Conservation (phyloP, 352 stramenopile genomes). For the Globisporangium perplexum region DNA sequence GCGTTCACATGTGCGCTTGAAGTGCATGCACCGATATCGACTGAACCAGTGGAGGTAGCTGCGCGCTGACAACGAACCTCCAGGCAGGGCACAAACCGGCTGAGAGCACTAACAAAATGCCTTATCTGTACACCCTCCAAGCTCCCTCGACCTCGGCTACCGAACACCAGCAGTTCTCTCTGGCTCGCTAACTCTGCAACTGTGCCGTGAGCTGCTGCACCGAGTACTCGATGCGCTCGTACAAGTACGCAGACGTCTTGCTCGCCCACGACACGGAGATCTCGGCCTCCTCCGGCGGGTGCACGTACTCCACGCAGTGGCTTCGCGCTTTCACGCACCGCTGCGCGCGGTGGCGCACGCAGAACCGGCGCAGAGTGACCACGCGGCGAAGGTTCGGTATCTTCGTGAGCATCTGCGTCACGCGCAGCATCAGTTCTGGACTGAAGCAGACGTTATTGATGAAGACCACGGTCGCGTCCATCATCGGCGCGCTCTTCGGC, state of each 20-base stretch:
- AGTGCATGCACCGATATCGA: too few relatives aligned
- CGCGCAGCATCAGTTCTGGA: conserved; percentile 66
- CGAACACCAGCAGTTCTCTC: too few relatives aligned
- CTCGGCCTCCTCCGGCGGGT: conserved; percentile 57
- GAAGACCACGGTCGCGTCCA: conserved; percentile 79
- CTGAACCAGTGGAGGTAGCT: too few relatives aligned
- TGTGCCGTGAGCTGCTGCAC: conserved; percentile 29
- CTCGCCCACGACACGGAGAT: conserved; percentile 80
- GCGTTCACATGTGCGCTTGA: background rate
- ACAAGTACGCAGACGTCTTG: conserved; percentile 71
- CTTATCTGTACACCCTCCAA: too few relatives aligned
- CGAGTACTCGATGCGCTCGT: conserved; percentile 51
- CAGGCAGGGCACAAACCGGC: too few relatives aligned
- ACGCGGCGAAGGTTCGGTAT: conserved; percentile 62
- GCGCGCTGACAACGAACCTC: too few relatives aligned
- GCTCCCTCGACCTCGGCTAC: background rate
- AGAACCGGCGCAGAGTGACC: conserved; percentile 76
- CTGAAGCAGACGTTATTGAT: conserved; percentile 87
- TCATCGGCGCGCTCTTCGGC: conserved; percentile 39
- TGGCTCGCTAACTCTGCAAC: conserved; percentile 11
- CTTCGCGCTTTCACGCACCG: conserved; percentile 54
- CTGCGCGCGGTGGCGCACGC: conserved; percentile 58
- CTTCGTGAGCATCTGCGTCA: conserved; percentile 51
- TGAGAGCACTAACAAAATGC: too few relatives aligned
- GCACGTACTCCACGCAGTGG: conserved; percentile 61